Evolutionary conservation across 257 asterid species (phyloP).

Genomic region (Gentiana macrophylla): DNA sequence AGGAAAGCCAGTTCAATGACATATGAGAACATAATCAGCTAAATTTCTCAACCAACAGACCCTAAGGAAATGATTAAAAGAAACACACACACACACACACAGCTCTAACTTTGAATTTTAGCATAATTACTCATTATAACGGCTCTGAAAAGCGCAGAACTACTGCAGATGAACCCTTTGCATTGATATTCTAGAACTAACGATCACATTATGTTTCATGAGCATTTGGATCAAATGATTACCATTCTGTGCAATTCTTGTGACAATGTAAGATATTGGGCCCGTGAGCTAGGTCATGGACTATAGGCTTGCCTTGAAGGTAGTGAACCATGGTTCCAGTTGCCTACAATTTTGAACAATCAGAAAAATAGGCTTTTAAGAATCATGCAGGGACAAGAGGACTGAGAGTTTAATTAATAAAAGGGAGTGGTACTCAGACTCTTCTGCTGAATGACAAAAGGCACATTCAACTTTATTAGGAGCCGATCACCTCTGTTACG

Average conservation of each 20-base stretch:
- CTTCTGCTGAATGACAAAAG: slow-evolving; percentile 68
- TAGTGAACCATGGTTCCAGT: slow-evolving; percentile 76
- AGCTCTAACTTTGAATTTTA: slow-evolving; percentile 2
- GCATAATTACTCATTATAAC: neutral
- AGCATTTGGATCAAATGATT: slow-evolving; percentile 9
- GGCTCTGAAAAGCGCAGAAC: neutral
- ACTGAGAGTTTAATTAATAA: neutral
- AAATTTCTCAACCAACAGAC: neutral
- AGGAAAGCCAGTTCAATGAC: neutral
- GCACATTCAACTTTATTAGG: slow-evolving; percentile 34
- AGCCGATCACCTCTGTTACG: slow-evolving; percentile 28
- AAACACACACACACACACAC: neutral
- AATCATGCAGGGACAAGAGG: neutral
- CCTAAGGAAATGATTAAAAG: too few species aligned
- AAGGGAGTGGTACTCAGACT: slow-evolving; percentile 42
- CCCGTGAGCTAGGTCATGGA: slow-evolving; percentile 22
- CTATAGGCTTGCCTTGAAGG: slow-evolving; percentile 45
- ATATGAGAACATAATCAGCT: neutral
- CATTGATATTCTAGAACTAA: neutral
- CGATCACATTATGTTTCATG: neutral
- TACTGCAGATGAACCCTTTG: neutral
- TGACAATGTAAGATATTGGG: slow-evolving; percentile 48
- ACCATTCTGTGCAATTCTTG: slow-evolving; percentile 85
- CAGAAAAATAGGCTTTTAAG: neutral
- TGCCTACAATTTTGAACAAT: slow-evolving; percentile 29